Base-by-base conservation (phyloP, 2,329 filamentous ascomycete species). In the Fusarium sterilihyphosum region DNA sequence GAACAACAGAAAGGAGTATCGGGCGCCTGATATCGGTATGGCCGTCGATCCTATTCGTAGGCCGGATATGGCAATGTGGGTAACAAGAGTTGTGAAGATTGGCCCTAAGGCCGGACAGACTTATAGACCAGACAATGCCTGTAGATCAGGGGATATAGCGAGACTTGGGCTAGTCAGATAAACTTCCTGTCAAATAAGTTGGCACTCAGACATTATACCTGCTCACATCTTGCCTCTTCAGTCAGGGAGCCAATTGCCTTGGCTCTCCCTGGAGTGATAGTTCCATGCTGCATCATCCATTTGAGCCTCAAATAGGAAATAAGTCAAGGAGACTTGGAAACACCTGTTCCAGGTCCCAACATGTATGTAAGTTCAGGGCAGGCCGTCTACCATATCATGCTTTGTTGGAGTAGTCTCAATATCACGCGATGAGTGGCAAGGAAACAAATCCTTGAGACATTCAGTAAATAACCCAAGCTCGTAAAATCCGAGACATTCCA, bases 31-130 rank as follows among this genome's bases (percentile, higher is more conserved):
- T 20, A 40, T 73, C 40, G 67, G 60, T 56, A 58, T 65, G 22
- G 33, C 68, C 59, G 57, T 12, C 24, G 31, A 61, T 56, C 44
- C 29, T 52, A 44, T 20, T 44, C n/a, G 29, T 47, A 46, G 18
- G 38, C 72, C 72, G 72, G 72, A 73, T 70, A 49, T 29, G 57
- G 72, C 13, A 60, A 61, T 53, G 59, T 60, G 52, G 47, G 33
- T 59, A 31, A 20, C 20, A 57, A 35, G 44, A 59, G 43, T 33
- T 50, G 29, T 16, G 26, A 46, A 57, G 14, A 18, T 26, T 37
- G 52, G 13, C 35, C 37, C 35, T 18, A 54, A 54, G 24, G 20
- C 22, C 16, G 11, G 24, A 40, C 20, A 54, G 49, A 29, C 52
- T 54, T 40, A 40, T 33, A 53, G 17, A 20, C n/a, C 31, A 37